Percentiles rank a stretch among this genome's conserved stretches.
phyloP scores from a whole-genome alignment of 169 alveolate species.

The Condylostoma magnum region DNA sequence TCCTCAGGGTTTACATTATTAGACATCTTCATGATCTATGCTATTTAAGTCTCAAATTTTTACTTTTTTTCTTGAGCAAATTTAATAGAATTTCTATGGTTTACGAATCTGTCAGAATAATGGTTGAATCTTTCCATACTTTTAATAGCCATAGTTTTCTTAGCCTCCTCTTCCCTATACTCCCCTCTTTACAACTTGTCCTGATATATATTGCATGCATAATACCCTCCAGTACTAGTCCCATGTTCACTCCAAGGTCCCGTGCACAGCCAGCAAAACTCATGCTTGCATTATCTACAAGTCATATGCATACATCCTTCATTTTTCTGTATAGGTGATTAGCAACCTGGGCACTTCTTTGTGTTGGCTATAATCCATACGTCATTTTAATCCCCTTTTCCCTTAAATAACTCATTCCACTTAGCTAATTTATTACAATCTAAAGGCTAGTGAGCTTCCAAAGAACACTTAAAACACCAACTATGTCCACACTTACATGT shows the following conservation, averaged over 20 bases:
- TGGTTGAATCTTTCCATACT: slow-evolving; percentile 47
- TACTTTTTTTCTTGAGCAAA: slow-evolving; percentile 24
- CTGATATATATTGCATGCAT: slow-evolving; percentile 52
- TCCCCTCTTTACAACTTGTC: slow-evolving; percentile 29
- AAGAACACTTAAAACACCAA: slow-evolving; percentile 72
- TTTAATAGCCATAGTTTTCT: slow-evolving; percentile 39
- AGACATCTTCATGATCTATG: neutral
- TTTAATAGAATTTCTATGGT: slow-evolving; percentile 44
- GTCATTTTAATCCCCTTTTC: slow-evolving; percentile 68
- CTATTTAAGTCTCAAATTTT: neutral
- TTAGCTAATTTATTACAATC: slow-evolving; percentile 65
- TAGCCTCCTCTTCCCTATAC: slow-evolving; percentile 31
- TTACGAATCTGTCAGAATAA: slow-evolving; percentile 44
- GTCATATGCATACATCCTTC: slow-evolving; percentile 90
- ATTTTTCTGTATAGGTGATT: slow-evolving; percentile 77
- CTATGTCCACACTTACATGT: slow-evolving; percentile 73
- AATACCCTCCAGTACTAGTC: slow-evolving; percentile 57
- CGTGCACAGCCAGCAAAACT: slow-evolving; percentile 88
- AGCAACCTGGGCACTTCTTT: slow-evolving; percentile 80
- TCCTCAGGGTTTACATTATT: neutral
- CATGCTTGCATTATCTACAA: slow-evolving; percentile 71
- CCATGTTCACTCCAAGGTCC: slow-evolving; percentile 76
- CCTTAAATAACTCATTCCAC: slow-evolving; percentile 56
- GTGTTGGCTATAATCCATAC: slow-evolving; percentile 83
- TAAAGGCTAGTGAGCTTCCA: slow-evolving; percentile 80